phyloP scores from a whole-genome alignment of 2,329 filamentous ascomycete genomes.

The Hymenoscyphus fructigenus region DNA sequence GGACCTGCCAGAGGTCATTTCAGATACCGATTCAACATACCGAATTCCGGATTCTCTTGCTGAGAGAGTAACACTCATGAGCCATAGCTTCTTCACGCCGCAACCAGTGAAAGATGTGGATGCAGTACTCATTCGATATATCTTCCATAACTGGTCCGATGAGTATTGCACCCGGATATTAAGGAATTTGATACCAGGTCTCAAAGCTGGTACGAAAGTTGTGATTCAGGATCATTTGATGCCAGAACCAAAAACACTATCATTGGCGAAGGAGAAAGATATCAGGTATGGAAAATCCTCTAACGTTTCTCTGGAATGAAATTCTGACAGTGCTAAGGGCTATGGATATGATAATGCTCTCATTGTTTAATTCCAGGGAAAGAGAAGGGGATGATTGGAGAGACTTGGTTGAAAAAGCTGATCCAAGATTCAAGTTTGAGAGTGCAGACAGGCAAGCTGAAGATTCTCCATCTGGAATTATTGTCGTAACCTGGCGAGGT shows the following conservation, averaged over 20 bases:
- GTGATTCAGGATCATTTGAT: conserved; percentile 29
- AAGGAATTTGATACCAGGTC: conserved; percentile 40
- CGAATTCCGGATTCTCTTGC: conserved; percentile 18
- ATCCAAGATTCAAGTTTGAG: conserved; percentile 47
- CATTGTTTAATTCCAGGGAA: conserved; percentile 50
- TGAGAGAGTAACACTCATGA: conserved; percentile 32
- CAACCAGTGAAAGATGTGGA: conserved; percentile 42
- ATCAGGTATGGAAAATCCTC: conserved; percentile 9
- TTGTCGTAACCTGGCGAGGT: conserved; percentile 11
- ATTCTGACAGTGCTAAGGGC: conserved; percentile 10
- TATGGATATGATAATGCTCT: conserved; percentile 50
- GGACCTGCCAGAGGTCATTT: conserved; percentile 32
- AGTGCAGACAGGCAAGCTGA: conserved; percentile 59
- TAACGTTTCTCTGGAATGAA: background rate
- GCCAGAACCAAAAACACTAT: conserved; percentile 14
- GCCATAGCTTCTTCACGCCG: conserved; percentile 46
- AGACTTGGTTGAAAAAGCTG: conserved; percentile 45
- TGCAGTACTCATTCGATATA: conserved; percentile 46
- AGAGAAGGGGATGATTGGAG: conserved; percentile 46
- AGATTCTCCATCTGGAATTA: conserved; percentile 28
- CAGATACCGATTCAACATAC: conserved; percentile 6
- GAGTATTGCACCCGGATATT: conserved; percentile 39
- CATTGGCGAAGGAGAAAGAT: conserved; percentile 12
- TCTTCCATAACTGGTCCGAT: conserved; percentile 50
- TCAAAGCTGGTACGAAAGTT: conserved; percentile 43